phyloP scores from a whole-genome alignment of 495 filamentous ascomycete species.

The Hyphodiscus hymeniophilus region DNA sequence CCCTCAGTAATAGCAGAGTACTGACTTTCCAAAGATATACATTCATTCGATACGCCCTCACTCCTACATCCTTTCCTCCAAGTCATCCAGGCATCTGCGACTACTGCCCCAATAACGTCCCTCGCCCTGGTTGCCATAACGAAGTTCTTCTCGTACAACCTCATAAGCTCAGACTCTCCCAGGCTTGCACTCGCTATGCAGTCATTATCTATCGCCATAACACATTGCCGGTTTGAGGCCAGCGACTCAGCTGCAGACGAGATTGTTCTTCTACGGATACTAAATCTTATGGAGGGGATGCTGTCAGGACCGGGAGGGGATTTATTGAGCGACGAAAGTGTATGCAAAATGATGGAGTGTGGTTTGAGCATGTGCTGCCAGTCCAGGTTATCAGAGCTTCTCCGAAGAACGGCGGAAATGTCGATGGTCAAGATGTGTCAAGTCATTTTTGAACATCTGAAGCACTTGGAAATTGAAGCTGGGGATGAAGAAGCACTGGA shows the following conservation, averaged over 20 bases:
- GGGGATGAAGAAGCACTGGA: conserved; percentile 53
- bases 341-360: conserved; percentile 99
- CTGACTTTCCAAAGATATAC: conserved; percentile 56
- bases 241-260: conserved; percentile 92
- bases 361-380: conserved; percentile 97
- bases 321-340: conserved; percentile 87
- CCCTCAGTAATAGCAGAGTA: background rate
- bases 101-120: conserved; percentile 91
- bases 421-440: conserved; percentile 99
- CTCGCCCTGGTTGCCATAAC: conserved; percentile 91
- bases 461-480: conserved; percentile 69
- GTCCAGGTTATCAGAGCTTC: conserved; percentile 79
- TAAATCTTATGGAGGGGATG: conserved; percentile 98
- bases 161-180: conserved; percentile 75
- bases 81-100: conserved; percentile 93
- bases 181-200: conserved; percentile 89
- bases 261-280: conserved; percentile 83
- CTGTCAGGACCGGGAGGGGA: conserved; percentile 87
- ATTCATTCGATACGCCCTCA: conserved; percentile 79
- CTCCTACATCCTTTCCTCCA: conserved; percentile 94
- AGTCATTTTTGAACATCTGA: conserved; percentile 87
- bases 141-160: conserved; percentile 93
- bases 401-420: conserved; percentile 88
- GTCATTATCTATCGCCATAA: conserved; percentile 86
- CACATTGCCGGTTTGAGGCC: conserved; percentile 95